Percentiles rank a stretch among this genome's conserved stretches.
phyloP scores from a whole-genome alignment of 306 rosid species.

The Glycine tomentella region DNA sequence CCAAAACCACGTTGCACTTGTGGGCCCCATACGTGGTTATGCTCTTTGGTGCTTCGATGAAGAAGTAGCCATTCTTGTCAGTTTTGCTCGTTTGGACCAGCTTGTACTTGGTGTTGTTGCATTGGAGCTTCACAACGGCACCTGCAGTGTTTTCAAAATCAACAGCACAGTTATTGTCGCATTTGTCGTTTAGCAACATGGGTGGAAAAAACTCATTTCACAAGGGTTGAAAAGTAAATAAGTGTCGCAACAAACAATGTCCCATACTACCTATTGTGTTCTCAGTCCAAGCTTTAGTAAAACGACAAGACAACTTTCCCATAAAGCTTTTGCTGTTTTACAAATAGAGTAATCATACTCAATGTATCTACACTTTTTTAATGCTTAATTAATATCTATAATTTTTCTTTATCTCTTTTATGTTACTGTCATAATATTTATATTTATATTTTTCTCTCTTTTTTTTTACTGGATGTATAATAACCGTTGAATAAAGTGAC shows the following conservation, averaged over 20 bases:
- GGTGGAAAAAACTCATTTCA: slow-evolving; percentile 4
- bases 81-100: slow-evolving; percentile 44
- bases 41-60: slow-evolving; percentile 64
- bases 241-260: slow-evolving; percentile 3
- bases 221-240: neutral
- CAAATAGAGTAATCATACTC: no score
- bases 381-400: no score
- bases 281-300: slow-evolving; percentile 34
- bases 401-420: no score
- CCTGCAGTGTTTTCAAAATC: slow-evolving; percentile 52
- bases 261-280: neutral
- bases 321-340: neutral
- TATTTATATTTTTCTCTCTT: no score
- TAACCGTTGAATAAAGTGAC: no score
- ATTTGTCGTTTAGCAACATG: slow-evolving; percentile 34
- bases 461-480: no score
- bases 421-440: no score
- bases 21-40: slow-evolving; percentile 75
- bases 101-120: slow-evolving; percentile 72
- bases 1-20: slow-evolving; percentile 66
- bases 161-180: neutral
- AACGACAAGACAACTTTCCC: slow-evolving; percentile 42
- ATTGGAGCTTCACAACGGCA: slow-evolving; percentile 70
- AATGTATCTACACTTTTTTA: no score
- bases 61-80: slow-evolving; percentile 87